A percentile compares a stretch with the other conserved stretches of the same genome.
Conservation (phyloP, 805 yeast species). For the Lachancea cidri region DNA sequence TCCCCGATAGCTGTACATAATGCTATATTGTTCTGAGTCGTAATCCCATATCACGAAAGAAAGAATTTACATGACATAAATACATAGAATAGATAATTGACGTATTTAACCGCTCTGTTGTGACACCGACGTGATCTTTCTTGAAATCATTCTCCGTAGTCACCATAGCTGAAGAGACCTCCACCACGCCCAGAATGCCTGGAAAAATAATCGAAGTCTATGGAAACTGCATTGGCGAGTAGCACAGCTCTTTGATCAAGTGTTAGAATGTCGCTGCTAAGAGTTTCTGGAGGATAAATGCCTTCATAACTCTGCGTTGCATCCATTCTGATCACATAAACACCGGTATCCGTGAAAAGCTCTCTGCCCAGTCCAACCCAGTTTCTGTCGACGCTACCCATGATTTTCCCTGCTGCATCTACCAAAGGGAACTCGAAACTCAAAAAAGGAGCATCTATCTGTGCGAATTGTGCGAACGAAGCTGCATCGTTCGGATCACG, state of each 20-base stretch:
- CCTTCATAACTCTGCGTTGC: conserved; percentile 57
- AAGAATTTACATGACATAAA: not conserved
- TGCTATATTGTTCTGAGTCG: too few relatives aligned
- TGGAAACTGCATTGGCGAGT: conserved; percentile 82
- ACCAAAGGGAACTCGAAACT: conserved; percentile 80
- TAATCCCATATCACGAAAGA: not conserved
- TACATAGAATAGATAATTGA: not conserved
- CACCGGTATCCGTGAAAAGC: conserved; percentile 90
- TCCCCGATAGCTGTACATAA: too few relatives aligned
- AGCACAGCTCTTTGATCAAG: conserved; percentile 82
- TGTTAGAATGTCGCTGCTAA: conserved; percentile 43
- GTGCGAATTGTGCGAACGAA: conserved; percentile 71
- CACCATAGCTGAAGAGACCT: conserved; percentile 28
- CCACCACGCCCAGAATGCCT: conserved; percentile 70
- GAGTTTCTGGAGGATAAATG: conserved; percentile 40
- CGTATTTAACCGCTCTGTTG: not conserved
- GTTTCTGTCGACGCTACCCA: conserved; percentile 81
- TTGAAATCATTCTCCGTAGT: conserved; percentile 25
- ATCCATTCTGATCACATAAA: conserved; percentile 81
- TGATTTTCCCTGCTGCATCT: conserved; percentile 51
- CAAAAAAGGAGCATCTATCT: conserved; percentile 79
- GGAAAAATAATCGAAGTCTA: conserved; percentile 96
- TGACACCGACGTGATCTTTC: too few relatives aligned
- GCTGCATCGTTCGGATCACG: conserved; percentile 32
- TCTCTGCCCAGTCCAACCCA: conserved; percentile 96